A percentile compares a stretch with the other conserved stretches of the same genome.
Evolutionary conservation across 177 flowering plant species (phyloP).

Genomic region (Vitis hybrid): DNA sequence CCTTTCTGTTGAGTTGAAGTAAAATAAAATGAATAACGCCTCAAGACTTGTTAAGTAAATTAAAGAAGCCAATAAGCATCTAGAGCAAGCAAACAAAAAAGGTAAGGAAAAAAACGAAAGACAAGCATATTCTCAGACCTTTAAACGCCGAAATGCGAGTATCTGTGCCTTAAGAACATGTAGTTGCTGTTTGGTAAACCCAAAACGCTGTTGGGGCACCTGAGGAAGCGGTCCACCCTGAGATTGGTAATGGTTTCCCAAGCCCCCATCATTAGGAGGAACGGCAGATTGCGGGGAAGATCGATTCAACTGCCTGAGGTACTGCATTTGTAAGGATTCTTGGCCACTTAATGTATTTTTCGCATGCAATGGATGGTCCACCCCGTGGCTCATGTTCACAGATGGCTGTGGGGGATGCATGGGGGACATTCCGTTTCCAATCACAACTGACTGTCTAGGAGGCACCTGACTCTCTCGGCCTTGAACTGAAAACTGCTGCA

Average conservation of each 20-base stretch:
- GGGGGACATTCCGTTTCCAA: conserved; percentile 62
- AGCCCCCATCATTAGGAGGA: conserved; percentile 48
- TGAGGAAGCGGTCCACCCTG: conserved; percentile 50
- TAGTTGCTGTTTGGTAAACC: conserved; percentile 93
- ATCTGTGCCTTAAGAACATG: conserved; percentile 99
- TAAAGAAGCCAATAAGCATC: background rate
- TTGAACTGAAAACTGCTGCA: conserved; percentile 53
- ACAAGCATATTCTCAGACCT: conserved; percentile 43
- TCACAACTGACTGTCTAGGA: conserved; percentile 41
- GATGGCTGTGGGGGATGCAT: conserved; percentile 63
- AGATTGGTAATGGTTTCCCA: conserved; percentile 32
- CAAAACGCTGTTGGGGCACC: conserved; percentile 45
- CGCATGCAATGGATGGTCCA: conserved; percentile 39
- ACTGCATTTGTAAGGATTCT: conserved; percentile 60
- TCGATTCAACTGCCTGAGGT: conserved; percentile 58
- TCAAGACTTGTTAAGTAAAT: background rate
- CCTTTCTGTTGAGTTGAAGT: conserved; percentile 66
- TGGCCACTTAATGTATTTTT: conserved; percentile 38
- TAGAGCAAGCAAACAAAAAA: background rate
- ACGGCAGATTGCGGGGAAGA: conserved; percentile 50
- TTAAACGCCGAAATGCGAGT: conserved; percentile 88
- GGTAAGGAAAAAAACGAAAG: background rate
- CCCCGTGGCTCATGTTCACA: conserved; percentile 44
- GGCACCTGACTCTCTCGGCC: conserved; percentile 54
- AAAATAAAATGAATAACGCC: conserved; percentile 3